Evolutionary conservation across 768 basidiomycete species (phyloP).

Genomic region (Pseudohyphozyma bogoriensis): DNA sequence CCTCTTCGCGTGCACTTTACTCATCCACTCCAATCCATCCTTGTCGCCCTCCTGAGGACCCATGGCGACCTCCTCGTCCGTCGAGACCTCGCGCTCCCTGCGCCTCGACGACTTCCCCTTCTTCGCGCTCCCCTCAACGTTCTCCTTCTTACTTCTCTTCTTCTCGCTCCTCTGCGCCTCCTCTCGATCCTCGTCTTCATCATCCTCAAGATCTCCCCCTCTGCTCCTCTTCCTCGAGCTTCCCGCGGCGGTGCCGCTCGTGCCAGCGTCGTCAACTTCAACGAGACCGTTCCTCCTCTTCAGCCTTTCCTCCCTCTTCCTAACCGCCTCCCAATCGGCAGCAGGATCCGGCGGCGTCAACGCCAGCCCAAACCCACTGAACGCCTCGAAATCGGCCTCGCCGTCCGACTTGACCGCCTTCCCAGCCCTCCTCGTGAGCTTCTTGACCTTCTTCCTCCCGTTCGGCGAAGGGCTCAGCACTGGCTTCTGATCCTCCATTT

Average conservation of each 20-base stretch:
- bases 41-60: not conserved
- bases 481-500: too few relatives aligned
- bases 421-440: too few relatives aligned
- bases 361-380: too few relatives aligned
- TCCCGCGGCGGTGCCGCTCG: not conserved
- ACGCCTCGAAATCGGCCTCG: too few relatives aligned
- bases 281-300: too few relatives aligned
- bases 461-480: too few relatives aligned
- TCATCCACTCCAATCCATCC: not conserved
- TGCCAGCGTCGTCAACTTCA: not conserved
- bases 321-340: not conserved
- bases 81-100: not conserved
- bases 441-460: not conserved
- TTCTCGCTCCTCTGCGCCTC: not conserved
- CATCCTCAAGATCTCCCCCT: not conserved
- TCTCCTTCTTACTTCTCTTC: not conserved
- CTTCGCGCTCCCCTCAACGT: not conserved
- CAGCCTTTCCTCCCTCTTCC: not conserved
- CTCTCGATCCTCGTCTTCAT: not conserved
- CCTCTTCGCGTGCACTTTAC: not conserved
- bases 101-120: slow-evolving; percentile 1
- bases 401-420: too few relatives aligned
- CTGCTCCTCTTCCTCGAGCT: not conserved
- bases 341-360: too few relatives aligned
- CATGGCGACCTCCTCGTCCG: slow-evolving; percentile 1